Percentiles rank a stretch among this genome's conserved stretches.
phyloP scores from a whole-genome alignment of 257 asterid species.

The Solanum bulbocastanum region DNA sequence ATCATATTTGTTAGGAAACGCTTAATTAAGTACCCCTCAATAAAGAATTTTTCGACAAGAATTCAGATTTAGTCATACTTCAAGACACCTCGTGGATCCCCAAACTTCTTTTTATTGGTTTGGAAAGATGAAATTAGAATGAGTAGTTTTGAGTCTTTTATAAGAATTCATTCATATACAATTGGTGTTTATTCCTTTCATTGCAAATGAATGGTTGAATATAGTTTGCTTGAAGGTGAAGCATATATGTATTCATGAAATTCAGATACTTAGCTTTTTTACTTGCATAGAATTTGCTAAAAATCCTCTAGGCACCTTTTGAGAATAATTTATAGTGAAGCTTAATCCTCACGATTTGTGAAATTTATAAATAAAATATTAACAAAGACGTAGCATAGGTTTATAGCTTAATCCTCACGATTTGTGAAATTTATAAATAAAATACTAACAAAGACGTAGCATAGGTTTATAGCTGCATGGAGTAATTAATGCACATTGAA shows the following conservation, averaged over 20 bases:
- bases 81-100: accelerated
- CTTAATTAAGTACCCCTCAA: not conserved
- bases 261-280: not conserved
- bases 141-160: not conserved
- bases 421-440: not conserved
- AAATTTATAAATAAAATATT: not conserved
- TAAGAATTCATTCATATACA: not conserved
- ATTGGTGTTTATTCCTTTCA: not conserved
- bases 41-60: not conserved
- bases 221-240: conserved; percentile 7
- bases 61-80: not conserved
- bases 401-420: not conserved
- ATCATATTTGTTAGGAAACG: not conserved
- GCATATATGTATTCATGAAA: not conserved
- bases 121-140: not conserved
- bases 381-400: not conserved
- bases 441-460: not conserved
- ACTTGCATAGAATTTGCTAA: not conserved
- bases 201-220: not conserved
- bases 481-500: not conserved
- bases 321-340: not conserved
- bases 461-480: not conserved
- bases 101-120: not conserved
- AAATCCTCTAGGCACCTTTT: not conserved
- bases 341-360: not conserved